phyloP scores from a whole-genome alignment of 2,329 filamentous ascomycete species.

The Xylariaceae sp. region DNA sequence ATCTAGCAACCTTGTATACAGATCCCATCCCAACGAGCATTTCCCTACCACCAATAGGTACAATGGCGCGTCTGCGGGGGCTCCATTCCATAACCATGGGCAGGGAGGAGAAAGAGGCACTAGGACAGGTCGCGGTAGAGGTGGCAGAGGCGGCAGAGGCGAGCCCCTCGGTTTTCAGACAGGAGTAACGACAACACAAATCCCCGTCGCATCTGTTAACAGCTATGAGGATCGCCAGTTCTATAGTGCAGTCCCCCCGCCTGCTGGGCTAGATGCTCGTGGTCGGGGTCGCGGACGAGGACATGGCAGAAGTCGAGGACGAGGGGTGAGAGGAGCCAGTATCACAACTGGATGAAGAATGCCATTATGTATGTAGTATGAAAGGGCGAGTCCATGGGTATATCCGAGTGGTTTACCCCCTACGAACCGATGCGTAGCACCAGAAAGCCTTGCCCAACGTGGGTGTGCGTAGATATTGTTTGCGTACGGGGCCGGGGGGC shows the following conservation, averaged over 20 bases:
- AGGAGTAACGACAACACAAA: background rate
- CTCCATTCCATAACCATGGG: slow-evolving; percentile 29
- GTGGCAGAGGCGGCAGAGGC: slow-evolving; percentile 3
- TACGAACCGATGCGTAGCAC: no score
- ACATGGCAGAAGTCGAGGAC: slow-evolving; percentile 23
- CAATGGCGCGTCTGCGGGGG: slow-evolving; percentile 18
- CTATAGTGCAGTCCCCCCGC: slow-evolving; percentile 59
- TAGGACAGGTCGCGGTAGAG: slow-evolving; percentile 22
- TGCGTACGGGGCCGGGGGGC: no score
- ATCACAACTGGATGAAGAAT: background rate
- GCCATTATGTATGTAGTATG: no score
- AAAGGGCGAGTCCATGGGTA: no score
- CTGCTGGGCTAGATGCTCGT: slow-evolving; percentile 49
- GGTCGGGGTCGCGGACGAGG: slow-evolving; percentile 27
- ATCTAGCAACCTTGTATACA: slow-evolving; percentile 52
- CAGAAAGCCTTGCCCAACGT: no score
- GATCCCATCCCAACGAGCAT: slow-evolving; percentile 34
- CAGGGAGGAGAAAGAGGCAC: slow-evolving; percentile 15
- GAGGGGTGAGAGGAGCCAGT: slow-evolving; percentile 21
- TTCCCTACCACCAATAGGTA: slow-evolving; percentile 10
- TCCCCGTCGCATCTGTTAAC: background rate
- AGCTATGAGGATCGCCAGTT: slow-evolving; percentile 26
- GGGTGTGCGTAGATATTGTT: no score
- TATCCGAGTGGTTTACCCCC: no score
- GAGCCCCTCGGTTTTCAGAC: background rate